phyloP scores from a whole-genome alignment of 140 eudicot genomes.

The Flaveria floridana region DNA sequence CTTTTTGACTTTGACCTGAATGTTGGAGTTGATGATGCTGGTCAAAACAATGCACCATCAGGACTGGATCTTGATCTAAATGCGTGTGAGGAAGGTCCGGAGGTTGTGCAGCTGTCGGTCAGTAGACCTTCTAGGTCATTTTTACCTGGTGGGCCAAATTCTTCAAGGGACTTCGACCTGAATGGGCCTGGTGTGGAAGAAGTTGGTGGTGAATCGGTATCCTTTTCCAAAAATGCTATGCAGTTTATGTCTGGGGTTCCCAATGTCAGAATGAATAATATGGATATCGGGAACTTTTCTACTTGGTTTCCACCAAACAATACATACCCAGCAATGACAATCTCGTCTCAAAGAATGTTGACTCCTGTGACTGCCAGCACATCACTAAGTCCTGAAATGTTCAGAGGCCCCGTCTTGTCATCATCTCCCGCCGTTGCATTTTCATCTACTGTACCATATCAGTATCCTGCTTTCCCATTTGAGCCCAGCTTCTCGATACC shows the following conservation, averaged over 20 bases:
- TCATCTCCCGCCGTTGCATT: constrained; percentile 76
- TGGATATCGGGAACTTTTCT: constrained; percentile 49
- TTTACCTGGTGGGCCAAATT: constrained; percentile 32
- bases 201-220: constrained; percentile 35
- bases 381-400: constrained; percentile 48
- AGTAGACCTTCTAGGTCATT: constrained; percentile 36
- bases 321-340: constrained; percentile 42
- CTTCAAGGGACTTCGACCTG: constrained; percentile 65
- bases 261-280: constrained; percentile 48
- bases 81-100: constrained; percentile 60
- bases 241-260: constrained; percentile 36
- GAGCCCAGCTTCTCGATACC: constrained; percentile 66
- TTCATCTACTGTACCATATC: constrained; percentile 49
- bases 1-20: constrained; percentile 74
- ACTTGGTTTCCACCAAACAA: constrained; percentile 64
- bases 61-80: constrained; percentile 82
- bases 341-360: constrained; percentile 42
- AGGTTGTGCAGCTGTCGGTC: constrained; percentile 44
- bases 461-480: constrained; percentile 59
- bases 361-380: constrained; percentile 39
- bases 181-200: constrained; percentile 83
- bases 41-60: constrained; percentile 35
- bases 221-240: constrained; percentile 38
- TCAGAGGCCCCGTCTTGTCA: constrained; percentile 60
- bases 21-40: constrained; percentile 52